Evolutionary conservation across 2,329 filamentous ascomycete species (phyloP), one percentile per base, ranked within the genome.

Genomic region (Blumeriella jaapii): DNA sequence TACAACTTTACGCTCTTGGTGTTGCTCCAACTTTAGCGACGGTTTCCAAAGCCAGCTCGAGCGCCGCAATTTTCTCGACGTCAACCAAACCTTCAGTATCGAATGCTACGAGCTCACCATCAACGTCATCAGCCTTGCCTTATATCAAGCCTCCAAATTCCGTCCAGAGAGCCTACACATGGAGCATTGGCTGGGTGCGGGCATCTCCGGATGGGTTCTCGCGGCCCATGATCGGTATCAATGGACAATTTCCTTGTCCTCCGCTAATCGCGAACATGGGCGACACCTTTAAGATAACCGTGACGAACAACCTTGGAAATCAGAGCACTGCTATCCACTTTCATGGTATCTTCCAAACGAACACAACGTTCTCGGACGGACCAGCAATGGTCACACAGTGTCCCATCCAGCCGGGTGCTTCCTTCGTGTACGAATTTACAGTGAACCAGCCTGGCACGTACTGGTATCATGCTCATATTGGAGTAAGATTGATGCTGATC

Each of bases 401-500:
- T 25, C 41, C 46, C 8, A 48, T 49, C 20, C 40, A 38, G 16
- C 47, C 45, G 2, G 46, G 45, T 9, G 56, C 57, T n/a, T 61
- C 17, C 5, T 51, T 49, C 24, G 42, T 44, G 2, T 51, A 51
- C 25, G 29, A 37, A 6, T 49, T 51, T 26, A 36, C 17, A 4
- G 70, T 78, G 7, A 14, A 25, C 1, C 40, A 36, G 18, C 16
- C 39, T n/a, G 44, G 68, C 22, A 65, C 65, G 6, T 71, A 66
- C 48, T 71, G 67, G 67, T 71, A 78, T 45, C 77, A 82, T 55
- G 76, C 71, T 1, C 77, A 81, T 53, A 63, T 39, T 22, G 40
- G 40, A n/a, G n/a, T n/a, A n/a, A n/a, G n/a, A n/a, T n/a, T n/a
- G n/a, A n/a, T n/a, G n/a, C n/a, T n/a, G n/a, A n/a, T n/a, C n/a